phyloP scores from a whole-genome alignment of 225 moss, liverwort and hornwort genomes.

The Bryoerythrophyllum caledonicum region DNA sequence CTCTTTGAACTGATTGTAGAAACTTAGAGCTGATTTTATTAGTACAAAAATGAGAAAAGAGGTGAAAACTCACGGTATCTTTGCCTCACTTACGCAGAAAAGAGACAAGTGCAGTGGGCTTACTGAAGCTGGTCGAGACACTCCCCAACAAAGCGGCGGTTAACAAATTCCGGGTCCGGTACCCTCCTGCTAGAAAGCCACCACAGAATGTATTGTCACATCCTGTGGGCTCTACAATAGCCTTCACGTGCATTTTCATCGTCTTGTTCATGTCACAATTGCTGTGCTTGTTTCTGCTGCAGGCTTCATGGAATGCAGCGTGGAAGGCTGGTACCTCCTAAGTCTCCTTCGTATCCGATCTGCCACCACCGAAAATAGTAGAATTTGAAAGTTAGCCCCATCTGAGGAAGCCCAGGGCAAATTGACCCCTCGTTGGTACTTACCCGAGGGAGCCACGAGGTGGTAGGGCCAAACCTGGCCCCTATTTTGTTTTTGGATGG shows the following conservation, averaged over 20 bases:
- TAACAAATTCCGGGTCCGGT: slow-evolving; percentile 51
- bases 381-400: neutral
- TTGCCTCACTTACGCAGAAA: too few relatives aligned
- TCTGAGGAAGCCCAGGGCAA: too few relatives aligned
- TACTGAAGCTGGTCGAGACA: slow-evolving; percentile 87
- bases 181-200: slow-evolving; percentile 80
- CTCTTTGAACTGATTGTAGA: too few relatives aligned
- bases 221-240: slow-evolving; percentile 80
- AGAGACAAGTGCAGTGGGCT: slow-evolving; percentile 19
- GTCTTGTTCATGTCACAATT: slow-evolving; percentile 10
- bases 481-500: too few relatives aligned
- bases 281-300: neutral
- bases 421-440: too few relatives aligned
- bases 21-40: too few relatives aligned
- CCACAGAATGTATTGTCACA: slow-evolving; percentile 94
- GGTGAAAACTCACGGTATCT: too few relatives aligned
- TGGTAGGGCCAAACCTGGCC: too few relatives aligned
- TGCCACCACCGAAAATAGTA: slow-evolving; percentile 19
- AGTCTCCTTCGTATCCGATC: slow-evolving; percentile 85
- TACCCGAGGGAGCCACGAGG: too few relatives aligned
- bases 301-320: slow-evolving; percentile 23
- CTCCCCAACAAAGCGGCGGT: slow-evolving; percentile 83
- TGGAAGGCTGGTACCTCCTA: slow-evolving; percentile 91
- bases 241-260: slow-evolving; percentile 34
- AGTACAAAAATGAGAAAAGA: too few relatives aligned